Evolutionary conservation across 2,329 filamentous ascomycete species (phyloP), one percentile per base, ranked within the genome.

Genomic region (Cladobotryum mycophilum): DNA sequence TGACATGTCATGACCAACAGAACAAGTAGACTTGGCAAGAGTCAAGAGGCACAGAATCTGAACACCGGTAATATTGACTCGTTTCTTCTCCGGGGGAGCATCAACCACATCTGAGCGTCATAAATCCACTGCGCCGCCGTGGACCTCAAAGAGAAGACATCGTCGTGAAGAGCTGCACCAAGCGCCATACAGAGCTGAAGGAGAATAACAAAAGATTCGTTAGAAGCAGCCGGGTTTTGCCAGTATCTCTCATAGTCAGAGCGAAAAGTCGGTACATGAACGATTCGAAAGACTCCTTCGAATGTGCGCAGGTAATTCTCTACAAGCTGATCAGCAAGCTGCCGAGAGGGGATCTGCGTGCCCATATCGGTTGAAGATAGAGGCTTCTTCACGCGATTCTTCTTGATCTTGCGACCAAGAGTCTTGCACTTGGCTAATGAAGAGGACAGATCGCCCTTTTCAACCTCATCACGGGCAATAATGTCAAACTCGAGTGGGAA

Each of bases 181-280:
- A 80, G 72, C 1, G 75, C 76, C 68, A 81, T 71, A 57, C 75
- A 71, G 0, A 81, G 67, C 59, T 79, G 76, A 34, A 81, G 61
- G 49, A 76, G 75, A n/a, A 80, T 69, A 8, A 78, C 48, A 57
- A 81, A 80, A 6, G 66, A 62, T 14, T 66, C 59, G 30, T 68
- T 73, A 2, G 69, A 65, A 0, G 64, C 63, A 17, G 63, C 56
- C 0, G 71, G 69, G 14, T 70, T 68, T 33, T 69, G 63, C 76
- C 75, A 80, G 60, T 75, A 77, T 3, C 61, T 58, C 9, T 70
- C 68, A 56, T 83, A 85, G 33, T 81, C 76, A 11, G 67, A 67
- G 41, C 70, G 67, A 54, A 85, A 84, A 0, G 74, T 76, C 0
- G 81, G 80, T 1, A 79, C 61, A 59, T 85, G 77, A 8, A 85